Evolutionary conservation across 2,329 filamentous ascomycete species (phyloP), one percentile per base, ranked within the genome.

Genomic region (Phyllachora maydis): DNA sequence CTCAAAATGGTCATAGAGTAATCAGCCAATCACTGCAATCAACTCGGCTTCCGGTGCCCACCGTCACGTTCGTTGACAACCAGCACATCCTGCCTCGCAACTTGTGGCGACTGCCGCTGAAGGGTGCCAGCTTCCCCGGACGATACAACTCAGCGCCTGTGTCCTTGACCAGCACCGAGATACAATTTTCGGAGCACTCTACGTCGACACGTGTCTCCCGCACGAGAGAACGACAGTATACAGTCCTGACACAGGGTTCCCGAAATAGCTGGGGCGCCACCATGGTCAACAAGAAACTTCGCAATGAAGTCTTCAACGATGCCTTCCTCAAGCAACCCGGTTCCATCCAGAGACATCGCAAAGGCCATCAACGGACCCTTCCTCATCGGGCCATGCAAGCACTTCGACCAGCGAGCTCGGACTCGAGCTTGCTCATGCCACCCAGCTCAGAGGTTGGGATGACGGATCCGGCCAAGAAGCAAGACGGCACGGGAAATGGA

Each of bases 31-130:
- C 79, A 8, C 61, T 92, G 29, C 64, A 77, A 27, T 63, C 65
- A 17, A 44, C 49, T 15, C 53, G 53, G 14, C 62, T 67, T 16
- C 65, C 74, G 12, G 67, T 91, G 15, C 83, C 85, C 2, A 85
- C 88, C 19, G 85, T 95, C 22, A 81, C 88, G 0, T 81, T 93
- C 30, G 78, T 85, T 39, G 83, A 93, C 43, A 95, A 95, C 42
- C 68, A 75, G 32, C 85, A 95, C 41, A 91, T 95, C 28, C 69
- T 93, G 19, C 85, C 85, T 2, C 69, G 79, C 21, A 78, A 77
- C 37, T 59, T 93, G 14, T 73, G 93, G 23, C 66, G 70, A 25
- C 58, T 71, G 11, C 56, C 68, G 5, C 28, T 13, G 31, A 34
- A 20, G 20, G 26, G 16, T n/a, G 26, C 34, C 4, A 26, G 26